Percentiles rank a stretch among this genome's conserved stretches.
These are phyloP conservation scores for Annulohypoxylon moriforme DNA, from an alignment of 495 filamentous ascomycete species.

Conservation along the genomic window DNA sequence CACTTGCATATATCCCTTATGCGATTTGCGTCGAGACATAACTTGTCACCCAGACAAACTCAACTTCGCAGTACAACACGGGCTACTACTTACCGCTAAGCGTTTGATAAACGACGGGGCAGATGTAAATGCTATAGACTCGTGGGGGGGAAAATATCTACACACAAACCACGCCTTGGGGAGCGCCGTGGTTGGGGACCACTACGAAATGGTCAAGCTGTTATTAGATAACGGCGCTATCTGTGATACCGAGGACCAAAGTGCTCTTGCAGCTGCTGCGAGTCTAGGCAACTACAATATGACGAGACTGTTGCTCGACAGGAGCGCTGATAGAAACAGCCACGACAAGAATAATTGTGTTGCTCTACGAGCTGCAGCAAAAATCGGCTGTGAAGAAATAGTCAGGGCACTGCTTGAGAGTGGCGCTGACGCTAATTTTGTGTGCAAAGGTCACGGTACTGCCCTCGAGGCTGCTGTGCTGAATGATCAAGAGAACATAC, in stretches of 20 bases:
- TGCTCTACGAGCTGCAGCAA: conserved; percentile 32
- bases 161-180: conserved; percentile 29
- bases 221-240: conserved; percentile 16
- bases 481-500: conserved; percentile 6
- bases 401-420: conserved; percentile 18
- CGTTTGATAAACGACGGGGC: conserved; percentile 10
- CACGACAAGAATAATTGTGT: background rate
- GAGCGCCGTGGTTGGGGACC: conserved; percentile 23
- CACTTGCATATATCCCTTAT: background rate
- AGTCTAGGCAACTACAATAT: conserved; percentile 20
- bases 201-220: conserved; percentile 21
- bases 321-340: conserved; percentile 7
- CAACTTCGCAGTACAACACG: conserved; percentile 13
- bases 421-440: conserved; percentile 13
- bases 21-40: too few species aligned
- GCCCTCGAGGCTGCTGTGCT: background rate
- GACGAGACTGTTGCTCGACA: conserved; percentile 21
- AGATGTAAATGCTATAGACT: background rate
- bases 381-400: conserved; percentile 18
- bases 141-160: background rate
- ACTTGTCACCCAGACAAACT: too few species aligned
- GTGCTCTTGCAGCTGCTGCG: conserved; percentile 19
- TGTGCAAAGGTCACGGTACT: background rate
- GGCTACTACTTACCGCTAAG: background rate
- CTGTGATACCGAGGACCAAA: background rate